A percentile compares a stretch with the other conserved stretches of the same genome.
These are phyloP conservation scores for Hyaloscypha bicolor DNA, from an alignment of 495 filamentous ascomycete species.

Conservation along the genomic window DNA sequence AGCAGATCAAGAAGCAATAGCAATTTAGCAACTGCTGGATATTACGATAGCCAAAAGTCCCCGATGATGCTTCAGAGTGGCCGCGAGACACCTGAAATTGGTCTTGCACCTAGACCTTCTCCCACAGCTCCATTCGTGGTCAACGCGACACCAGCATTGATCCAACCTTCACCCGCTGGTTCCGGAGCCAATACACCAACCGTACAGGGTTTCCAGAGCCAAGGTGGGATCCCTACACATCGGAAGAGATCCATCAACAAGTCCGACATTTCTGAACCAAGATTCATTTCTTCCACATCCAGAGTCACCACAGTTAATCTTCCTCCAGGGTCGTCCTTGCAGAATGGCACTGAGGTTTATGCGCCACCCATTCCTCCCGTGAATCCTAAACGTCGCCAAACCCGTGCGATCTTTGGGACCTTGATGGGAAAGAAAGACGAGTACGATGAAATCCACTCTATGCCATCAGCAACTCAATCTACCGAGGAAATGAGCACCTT, in stretches of 20 bases:
- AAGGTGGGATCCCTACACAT: conserved; percentile 25
- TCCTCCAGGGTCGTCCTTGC: conserved; percentile 47
- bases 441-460: conserved; percentile 17
- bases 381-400: conserved; percentile 69
- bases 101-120: conserved; percentile 52
- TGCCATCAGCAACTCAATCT: conserved; percentile 29
- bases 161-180: conserved; percentile 40
- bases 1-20: conserved; percentile 49
- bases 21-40: conserved; percentile 44
- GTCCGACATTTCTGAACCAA: conserved; percentile 80
- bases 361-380: conserved; percentile 68
- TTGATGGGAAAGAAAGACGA: conserved; percentile 38
- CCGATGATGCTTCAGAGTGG: conserved; percentile 36
- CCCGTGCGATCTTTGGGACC: conserved; percentile 55
- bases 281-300: conserved; percentile 75
- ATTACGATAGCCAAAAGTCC: conserved; percentile 46
- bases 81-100: conserved; percentile 34
- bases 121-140: conserved; percentile 54
- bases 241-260: conserved; percentile 71
- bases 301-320: conserved; percentile 68
- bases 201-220: conserved; percentile 31
- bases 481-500: conserved; percentile 34
- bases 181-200: conserved; percentile 36
- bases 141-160: conserved; percentile 58
- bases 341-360: conserved; percentile 30